A percentile compares a stretch with the other conserved stretches of the same genome.
Conservation (phyloP, 208 protist genomes). For the Trypanosoma mega region DNA sequence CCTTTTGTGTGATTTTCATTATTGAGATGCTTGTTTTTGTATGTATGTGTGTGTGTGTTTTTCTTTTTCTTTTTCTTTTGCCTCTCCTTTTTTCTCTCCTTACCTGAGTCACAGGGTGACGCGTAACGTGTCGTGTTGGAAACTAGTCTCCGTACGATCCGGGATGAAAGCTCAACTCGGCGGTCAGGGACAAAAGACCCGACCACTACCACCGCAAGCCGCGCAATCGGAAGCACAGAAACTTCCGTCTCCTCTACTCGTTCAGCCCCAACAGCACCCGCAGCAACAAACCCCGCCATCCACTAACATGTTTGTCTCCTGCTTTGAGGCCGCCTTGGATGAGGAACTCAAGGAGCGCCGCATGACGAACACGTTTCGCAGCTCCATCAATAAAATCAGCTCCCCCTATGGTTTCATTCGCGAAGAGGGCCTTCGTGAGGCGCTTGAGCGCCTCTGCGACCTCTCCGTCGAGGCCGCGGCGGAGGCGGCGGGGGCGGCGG, state of each 20-base stretch:
- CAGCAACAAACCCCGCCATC: slow-evolving; percentile 18
- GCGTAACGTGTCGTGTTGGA: no score
- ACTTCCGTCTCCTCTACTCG: no score
- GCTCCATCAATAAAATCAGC: slow-evolving; percentile 53
- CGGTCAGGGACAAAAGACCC: no score
- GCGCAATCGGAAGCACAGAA: no score
- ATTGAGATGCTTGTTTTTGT: neutral
- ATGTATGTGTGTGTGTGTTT: neutral
- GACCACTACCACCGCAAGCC: no score
- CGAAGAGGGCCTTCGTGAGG: slow-evolving; percentile 60
- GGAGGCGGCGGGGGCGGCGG: slow-evolving; percentile 31
- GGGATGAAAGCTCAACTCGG: no score
- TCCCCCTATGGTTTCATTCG: slow-evolving; percentile 57
- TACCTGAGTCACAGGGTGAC: no score
- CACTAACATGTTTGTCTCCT: slow-evolving; percentile 41
- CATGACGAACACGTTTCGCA: slow-evolving; percentile 46
- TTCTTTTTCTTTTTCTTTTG: slow-evolving; percentile 9
- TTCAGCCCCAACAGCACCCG: no score
- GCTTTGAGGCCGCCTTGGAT: slow-evolving; percentile 51
- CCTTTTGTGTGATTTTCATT: no score
- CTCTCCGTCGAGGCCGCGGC: slow-evolving; percentile 51
- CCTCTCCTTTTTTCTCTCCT: slow-evolving; percentile 4
- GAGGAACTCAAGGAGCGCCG: slow-evolving; percentile 53
- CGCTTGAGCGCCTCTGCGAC: slow-evolving; percentile 42
- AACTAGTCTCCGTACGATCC: no score